Conservation (phyloP, 352 stramenopile species). For the Peronospora tabacina region DNA sequence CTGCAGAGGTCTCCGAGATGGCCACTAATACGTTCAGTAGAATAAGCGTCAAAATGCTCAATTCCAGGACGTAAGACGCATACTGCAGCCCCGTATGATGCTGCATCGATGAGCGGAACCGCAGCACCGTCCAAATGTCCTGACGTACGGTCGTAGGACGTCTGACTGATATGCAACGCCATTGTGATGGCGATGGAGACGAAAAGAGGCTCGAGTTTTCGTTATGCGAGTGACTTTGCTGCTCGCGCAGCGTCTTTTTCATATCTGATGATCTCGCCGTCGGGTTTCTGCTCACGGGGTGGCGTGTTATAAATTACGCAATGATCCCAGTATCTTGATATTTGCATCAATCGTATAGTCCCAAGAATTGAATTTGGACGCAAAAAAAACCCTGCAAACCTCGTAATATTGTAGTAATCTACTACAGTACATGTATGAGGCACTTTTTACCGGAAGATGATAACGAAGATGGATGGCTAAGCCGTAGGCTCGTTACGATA, state of each 20-base stretch:
- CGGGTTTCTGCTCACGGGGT: constrained; percentile 4
- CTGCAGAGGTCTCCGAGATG: constrained; percentile 35
- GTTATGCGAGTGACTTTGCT: constrained; percentile 19
- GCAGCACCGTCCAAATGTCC: constrained; percentile 53
- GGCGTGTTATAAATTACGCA: too few relatives aligned
- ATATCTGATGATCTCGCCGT: constrained; percentile 5
- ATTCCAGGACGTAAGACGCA: constrained; percentile 46
- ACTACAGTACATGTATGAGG: too few relatives aligned
- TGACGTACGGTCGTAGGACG: constrained; percentile 28
- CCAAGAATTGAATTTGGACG: too few relatives aligned
- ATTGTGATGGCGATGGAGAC: constrained; percentile 12
- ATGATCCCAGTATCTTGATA: too few relatives aligned
- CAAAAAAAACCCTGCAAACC: too few relatives aligned
- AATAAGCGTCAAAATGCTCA: constrained; percentile 47
- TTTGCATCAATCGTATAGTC: too few relatives aligned
- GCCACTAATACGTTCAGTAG: constrained; percentile 53
- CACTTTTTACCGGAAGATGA: too few relatives aligned
- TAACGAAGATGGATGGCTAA: too few relatives aligned
- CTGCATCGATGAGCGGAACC: constrained; percentile 42
- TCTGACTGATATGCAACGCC: constrained; percentile 3
- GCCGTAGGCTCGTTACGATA: too few relatives aligned
- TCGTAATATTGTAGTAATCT: too few relatives aligned
- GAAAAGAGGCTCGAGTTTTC: constrained; percentile 30
- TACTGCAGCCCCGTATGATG: constrained; percentile 39
- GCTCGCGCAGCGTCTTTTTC: constrained; percentile 18